Base-by-base conservation (phyloP, 345 rosid species). In the Abelmoschus esculentus region DNA sequence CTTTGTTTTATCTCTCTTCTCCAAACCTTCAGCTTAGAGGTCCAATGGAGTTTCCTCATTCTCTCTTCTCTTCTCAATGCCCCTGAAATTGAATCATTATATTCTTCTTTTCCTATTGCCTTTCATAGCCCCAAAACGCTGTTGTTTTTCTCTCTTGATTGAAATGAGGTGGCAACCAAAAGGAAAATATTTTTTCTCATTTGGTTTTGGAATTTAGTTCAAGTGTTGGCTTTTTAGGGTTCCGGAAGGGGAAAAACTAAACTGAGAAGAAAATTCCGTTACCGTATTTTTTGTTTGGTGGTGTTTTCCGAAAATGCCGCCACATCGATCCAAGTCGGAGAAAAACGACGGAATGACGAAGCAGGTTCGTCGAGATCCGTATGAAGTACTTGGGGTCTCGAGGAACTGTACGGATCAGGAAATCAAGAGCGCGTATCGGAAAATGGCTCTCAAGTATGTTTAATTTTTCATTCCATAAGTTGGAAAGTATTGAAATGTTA, bases 381-480 rank as follows among this genome's bases (percentile, higher is more conserved):
- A 91, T 77, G 98, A 91, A 76, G 93, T 90, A 36, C 92, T 95
- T 22, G 89, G 88, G 18, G 81, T 91, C 76, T 75, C 87, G 29
- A 81, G 77, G 79, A 87, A 80, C 90, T 83, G 89, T 18, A 86
- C 98, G 47, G 98, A 95, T 79, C 96, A 91, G 77, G 98, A 95
- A 80, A 89, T 91, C 67, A 95, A 95, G 82, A 80, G 77, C 78
- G 96, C 97, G 1, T 91, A 88, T 70, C 82, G 99, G 15, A 91
- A 87, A 84, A 70, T 95, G 90, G 99, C 99, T 79, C 97, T 95
- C 80, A 95, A 87, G 97, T 91, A 79, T 34, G 83, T 72, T 66
- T 60, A 10, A 6, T 53, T 42, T 62, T 32, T 52, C 28, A 15
- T 26, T 64, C 12, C 22, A 7, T 12, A 7, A 57, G 38, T 69